phyloP scores from a whole-genome alignment of 176 grass and related monocot species.

The Triticum dicoccoides region DNA sequence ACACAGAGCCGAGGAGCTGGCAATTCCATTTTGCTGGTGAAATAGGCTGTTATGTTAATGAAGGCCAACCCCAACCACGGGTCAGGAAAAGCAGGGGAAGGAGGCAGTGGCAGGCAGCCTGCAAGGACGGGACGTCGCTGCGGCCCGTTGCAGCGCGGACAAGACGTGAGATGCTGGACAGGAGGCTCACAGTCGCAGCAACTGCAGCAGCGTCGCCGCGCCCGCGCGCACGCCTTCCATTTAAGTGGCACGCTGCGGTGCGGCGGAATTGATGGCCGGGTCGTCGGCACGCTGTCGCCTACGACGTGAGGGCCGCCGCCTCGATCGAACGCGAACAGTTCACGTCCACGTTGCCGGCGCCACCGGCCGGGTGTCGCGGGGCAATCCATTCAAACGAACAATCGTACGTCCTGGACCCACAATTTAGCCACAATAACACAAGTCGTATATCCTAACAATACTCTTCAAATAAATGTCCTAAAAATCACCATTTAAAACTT shows the following conservation, averaged over 20 bases:
- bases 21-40: neutral
- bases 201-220: neutral
- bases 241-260: neutral
- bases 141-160: slow-evolving; percentile 11
- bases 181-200: neutral
- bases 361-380: no score
- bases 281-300: neutral
- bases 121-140: slow-evolving; percentile 21
- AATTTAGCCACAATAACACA: no score
- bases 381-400: no score
- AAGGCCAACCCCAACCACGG: neutral
- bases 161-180: slow-evolving; percentile 29
- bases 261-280: neutral
- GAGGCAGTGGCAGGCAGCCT: neutral
- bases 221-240: neutral
- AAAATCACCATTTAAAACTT: no score
- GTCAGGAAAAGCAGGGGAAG: neutral
- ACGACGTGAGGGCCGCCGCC: no score
- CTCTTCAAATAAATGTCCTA: no score
- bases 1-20: no score
- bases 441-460: no score
- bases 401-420: no score
- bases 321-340: no score
- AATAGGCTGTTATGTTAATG: no score
- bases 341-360: no score